These are phyloP conservation scores for Amoeboradix gromovi DNA, from an alignment of 371 early-diverging fungal species.

Conservation along the genomic window DNA sequence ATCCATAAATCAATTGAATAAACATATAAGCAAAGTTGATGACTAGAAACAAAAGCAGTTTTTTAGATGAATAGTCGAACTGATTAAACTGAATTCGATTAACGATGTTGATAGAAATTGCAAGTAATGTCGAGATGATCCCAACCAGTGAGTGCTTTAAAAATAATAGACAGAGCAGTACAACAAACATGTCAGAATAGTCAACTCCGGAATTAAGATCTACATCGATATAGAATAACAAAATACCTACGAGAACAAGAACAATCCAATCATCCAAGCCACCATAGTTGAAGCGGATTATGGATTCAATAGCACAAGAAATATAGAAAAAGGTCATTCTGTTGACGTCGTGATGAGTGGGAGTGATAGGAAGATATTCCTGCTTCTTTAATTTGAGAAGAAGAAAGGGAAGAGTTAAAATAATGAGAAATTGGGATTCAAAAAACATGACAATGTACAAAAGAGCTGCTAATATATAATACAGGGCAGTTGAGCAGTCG, in stretches of 20 bases:
- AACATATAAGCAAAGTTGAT: constrained; percentile 76
- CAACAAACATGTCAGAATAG: neutral
- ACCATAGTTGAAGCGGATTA: neutral
- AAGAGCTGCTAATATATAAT: neutral
- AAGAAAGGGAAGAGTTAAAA: neutral
- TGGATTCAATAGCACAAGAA: neutral
- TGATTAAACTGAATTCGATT: neutral
- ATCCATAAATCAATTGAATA: constrained; percentile 61
- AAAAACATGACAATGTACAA: neutral
- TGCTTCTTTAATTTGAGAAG: neutral
- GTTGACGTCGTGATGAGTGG: neutral
- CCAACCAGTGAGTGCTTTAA: neutral
- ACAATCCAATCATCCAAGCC: neutral
- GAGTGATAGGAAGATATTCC: neutral
- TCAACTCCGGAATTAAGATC: neutral
- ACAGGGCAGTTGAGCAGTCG: too few species aligned
- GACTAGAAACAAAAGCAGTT: neutral
- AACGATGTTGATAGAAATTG: neutral
- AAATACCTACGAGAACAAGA: neutral
- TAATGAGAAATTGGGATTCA: neutral
- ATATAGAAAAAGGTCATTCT: neutral
- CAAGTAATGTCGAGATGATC: neutral
- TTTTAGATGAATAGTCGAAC: neutral
- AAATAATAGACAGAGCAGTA: neutral
- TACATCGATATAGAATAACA: neutral